Conservation (phyloP, 352 stramenopile species). For the Pythium grandisporangium region DNA sequence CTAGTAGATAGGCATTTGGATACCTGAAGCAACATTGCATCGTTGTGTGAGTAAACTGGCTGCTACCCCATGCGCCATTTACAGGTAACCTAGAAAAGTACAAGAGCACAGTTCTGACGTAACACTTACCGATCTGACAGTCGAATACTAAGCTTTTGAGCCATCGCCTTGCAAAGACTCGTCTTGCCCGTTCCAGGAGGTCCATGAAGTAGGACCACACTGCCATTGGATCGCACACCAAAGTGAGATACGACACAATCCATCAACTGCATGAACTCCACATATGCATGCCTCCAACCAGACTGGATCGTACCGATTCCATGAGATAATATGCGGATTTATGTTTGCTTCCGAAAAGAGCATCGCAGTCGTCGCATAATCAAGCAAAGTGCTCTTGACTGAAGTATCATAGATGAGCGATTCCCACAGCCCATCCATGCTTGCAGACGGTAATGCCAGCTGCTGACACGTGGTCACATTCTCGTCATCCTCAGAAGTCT, state of each 20-base stretch:
- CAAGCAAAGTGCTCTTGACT: slow-evolving; percentile 76
- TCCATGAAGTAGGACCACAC: slow-evolving; percentile 87
- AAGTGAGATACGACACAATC: background rate
- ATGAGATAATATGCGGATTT: slow-evolving; percentile 84
- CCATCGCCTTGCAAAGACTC: slow-evolving; percentile 87
- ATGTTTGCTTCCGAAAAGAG: slow-evolving; percentile 85
- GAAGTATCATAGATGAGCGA: slow-evolving; percentile 77
- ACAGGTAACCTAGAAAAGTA: no score
- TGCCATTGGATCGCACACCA: background rate
- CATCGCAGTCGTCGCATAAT: slow-evolving; percentile 87
- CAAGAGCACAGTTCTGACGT: no score
- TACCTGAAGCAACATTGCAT: slow-evolving; percentile 21
- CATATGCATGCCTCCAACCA: no score
- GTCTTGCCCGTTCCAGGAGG: slow-evolving; percentile 92
- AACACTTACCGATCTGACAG: slow-evolving; percentile 56
- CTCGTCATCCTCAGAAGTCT: slow-evolving; percentile 75
- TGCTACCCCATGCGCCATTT: no score
- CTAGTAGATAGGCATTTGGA: slow-evolving; percentile 66
- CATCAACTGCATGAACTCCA: background rate
- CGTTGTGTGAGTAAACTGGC: background rate
- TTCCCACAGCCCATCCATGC: slow-evolving; percentile 71
- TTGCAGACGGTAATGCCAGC: slow-evolving; percentile 49
- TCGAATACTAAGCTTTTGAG: slow-evolving; percentile 89
- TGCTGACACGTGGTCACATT: slow-evolving; percentile 75
- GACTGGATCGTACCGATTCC: slow-evolving; percentile 78